Evolutionary conservation across 495 filamentous ascomycete species (phyloP), one percentile per base, ranked within the genome.

Genomic region (Penicillium steckii): DNA sequence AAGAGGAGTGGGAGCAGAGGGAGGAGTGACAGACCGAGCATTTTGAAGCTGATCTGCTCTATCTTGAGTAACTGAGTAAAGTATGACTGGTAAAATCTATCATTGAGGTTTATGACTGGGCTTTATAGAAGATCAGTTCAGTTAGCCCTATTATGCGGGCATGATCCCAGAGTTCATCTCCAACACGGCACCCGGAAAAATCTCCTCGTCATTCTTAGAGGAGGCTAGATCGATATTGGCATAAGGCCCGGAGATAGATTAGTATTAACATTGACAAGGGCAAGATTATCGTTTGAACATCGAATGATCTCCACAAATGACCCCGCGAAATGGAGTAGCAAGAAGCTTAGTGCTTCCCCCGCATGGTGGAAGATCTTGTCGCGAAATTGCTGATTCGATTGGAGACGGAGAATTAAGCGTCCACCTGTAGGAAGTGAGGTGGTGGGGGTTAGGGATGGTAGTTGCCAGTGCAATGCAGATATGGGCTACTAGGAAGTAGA

Each of bases 381-480:
- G 54, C 54, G 52, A 52, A 54, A 44, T 21, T 26, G 30, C 7
- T 33, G 29, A 24, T 32, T 10, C 23, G 37, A 22, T 42, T 46
- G 38, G 30, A 26, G 38, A 53, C 60, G 60, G 60, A 59, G 37
- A 62, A 62, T 56, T 54, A 23, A 23, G 26, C 60, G 56, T 62
- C 60, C 60, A 60, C 60, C 60, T 62, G 52, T 59, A 46, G 27
- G 30, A 33, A 13, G 46, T 8, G 8, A 45, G 33, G 18, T 18
- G 26, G 44, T 21, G 18, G 30, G 29, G 42, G 17, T 48, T 15
- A 18, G 38, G n/a, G 42, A 23, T 29, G 21, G 4, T 26, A 26
- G 21, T 23, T 40, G 3, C 1, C 25, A 21, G 12, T n/a, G 26
- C n/a, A n/a, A n/a, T n/a, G n/a, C n/a, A n/a, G n/a, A n/a, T n/a